A percentile compares a stretch with the other conserved stretches of the same genome.
Conservation (phyloP, 768 basidiomycete species). For the Collybia nuda region DNA sequence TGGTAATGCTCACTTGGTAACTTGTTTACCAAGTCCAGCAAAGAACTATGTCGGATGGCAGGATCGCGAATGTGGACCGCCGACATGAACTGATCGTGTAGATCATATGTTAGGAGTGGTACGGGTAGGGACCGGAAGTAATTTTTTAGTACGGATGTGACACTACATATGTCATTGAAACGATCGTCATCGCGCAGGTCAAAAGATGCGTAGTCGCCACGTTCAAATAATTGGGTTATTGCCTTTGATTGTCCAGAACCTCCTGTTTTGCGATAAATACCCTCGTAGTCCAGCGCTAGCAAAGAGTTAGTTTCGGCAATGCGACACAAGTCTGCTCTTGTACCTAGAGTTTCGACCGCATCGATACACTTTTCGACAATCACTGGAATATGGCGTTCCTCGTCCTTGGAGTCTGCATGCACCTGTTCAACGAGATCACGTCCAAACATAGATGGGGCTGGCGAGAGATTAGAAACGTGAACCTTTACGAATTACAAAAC, state of each 20-base stretch:
- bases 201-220: constrained; percentile 86
- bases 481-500: constrained; percentile 10
- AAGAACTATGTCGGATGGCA: constrained; percentile 51
- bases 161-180: constrained; percentile 97
- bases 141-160: constrained; percentile 95
- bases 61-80: constrained; percentile 72
- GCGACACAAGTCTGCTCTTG: constrained; percentile 19
- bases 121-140: constrained; percentile 93
- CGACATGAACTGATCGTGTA: constrained; percentile 87
- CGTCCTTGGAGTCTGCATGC: constrained; percentile 57
- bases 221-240: constrained; percentile 93
- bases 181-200: constrained; percentile 83
- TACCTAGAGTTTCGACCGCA: constrained; percentile 87
- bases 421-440: constrained; percentile 87
- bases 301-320: neutral
- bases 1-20: constrained; percentile 88
- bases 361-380: constrained; percentile 96
- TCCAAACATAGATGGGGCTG: constrained; percentile 92
- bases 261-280: constrained; percentile 97
- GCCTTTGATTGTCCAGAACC: constrained; percentile 89
- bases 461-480: constrained; percentile 2
- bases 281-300: constrained; percentile 91
- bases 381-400: constrained; percentile 70
- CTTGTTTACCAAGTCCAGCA: constrained; percentile 69
- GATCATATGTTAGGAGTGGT: constrained; percentile 86